phyloP scores from a whole-genome alignment of 352 stramenopile genomes.

The Phytophthora sansomeana region DNA sequence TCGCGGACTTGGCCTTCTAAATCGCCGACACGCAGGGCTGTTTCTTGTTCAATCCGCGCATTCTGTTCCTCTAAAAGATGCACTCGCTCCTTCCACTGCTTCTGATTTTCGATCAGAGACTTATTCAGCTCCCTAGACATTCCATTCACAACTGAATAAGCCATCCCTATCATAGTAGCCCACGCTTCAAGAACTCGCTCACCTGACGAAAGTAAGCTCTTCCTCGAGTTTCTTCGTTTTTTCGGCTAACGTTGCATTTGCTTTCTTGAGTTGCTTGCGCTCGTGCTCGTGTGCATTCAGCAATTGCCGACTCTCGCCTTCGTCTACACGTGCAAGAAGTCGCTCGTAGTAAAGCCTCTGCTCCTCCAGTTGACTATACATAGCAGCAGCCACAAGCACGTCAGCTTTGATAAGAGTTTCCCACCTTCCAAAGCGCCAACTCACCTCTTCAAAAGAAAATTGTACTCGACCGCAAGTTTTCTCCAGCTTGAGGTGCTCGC shows the following conservation, averaged over 20 bases:
- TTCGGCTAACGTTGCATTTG: conserved; percentile 64
- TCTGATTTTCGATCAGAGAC: conserved; percentile 89
- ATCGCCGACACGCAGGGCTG: conserved; percentile 68
- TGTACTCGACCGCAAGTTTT: conserved; percentile 97
- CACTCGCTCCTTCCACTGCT: conserved; percentile 89
- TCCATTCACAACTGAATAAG: not conserved
- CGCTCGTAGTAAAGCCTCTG: conserved; percentile 95
- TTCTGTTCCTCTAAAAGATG: conserved; percentile 75
- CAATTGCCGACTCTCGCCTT: conserved; percentile 63
- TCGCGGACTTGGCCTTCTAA: conserved; percentile 88
- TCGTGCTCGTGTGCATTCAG: conserved; percentile 75
- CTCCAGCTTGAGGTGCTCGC: conserved; percentile 95
- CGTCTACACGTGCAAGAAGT: conserved; percentile 63
- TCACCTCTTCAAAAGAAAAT: conserved; percentile 94
- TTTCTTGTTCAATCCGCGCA: conserved; percentile 62
- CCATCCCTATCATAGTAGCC: not conserved
- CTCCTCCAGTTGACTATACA: conserved; percentile 93
- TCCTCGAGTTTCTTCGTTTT: conserved; percentile 85
- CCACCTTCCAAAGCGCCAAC: not conserved
- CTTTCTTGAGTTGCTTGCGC: conserved; percentile 83
- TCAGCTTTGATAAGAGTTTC: not conserved
- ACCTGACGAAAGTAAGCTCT: conserved; percentile 85
- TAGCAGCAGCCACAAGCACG: not conserved
- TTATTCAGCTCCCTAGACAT: conserved; percentile 81
- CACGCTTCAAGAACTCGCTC: not conserved